Evolutionary conservation across 164 flowering plant species (phyloP).

Genomic region (Euptelea pleiosperma): DNA sequence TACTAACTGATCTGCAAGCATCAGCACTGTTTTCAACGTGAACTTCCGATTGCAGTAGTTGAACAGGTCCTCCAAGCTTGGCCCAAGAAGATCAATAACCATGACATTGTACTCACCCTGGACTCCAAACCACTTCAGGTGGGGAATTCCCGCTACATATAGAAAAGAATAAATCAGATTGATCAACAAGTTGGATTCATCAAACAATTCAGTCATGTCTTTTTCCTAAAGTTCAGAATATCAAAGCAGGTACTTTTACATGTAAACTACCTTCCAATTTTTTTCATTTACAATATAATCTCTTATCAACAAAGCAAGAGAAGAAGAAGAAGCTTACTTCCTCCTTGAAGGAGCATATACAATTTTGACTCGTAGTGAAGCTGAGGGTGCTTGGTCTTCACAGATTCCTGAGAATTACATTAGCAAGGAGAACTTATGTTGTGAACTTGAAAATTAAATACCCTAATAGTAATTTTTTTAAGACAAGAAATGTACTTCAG

Average conservation of each 20-base stretch:
- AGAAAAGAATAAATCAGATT: background rate
- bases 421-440: background rate
- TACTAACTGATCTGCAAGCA: conserved; percentile 64
- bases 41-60: conserved; percentile 50
- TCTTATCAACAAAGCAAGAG: background rate
- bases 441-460: background rate
- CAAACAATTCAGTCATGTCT: conserved; percentile 6
- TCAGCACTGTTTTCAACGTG: conserved; percentile 50
- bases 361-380: conserved; percentile 59
- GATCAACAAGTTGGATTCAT: background rate
- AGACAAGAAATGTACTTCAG: too few species aligned
- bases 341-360: conserved; percentile 61
- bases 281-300: background rate
- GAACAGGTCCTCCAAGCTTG: conserved; percentile 58
- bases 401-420: conserved; percentile 45
- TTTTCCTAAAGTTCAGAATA: background rate
- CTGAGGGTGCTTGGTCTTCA: conserved; percentile 54
- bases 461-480: too few species aligned
- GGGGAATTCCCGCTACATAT: conserved; percentile 50
- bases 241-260: background rate
- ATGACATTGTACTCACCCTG: conserved; percentile 50
- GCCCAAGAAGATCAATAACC: conserved; percentile 56
- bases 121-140: conserved; percentile 49
- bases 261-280: background rate
- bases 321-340: conserved; percentile 37